Conservation (phyloP, 2,329 filamentous ascomycete genomes). For the Diplodia sapinea region DNA sequence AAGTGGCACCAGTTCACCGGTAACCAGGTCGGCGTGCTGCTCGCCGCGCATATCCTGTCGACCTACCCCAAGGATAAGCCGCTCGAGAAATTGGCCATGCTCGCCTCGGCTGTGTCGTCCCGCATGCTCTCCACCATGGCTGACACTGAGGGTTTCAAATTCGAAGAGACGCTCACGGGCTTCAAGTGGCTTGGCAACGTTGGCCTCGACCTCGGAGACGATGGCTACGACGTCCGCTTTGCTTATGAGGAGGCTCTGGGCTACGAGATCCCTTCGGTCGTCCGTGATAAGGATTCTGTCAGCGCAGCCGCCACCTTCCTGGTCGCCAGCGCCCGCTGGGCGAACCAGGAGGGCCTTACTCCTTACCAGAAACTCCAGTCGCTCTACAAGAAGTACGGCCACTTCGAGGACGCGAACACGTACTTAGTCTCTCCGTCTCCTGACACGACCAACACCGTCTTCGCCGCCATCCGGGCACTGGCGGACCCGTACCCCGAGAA, state of each 20-base stretch:
- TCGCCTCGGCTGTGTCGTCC: slow-evolving; percentile 68
- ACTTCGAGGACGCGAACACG: slow-evolving; percentile 68
- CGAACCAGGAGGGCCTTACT: slow-evolving; percentile 57
- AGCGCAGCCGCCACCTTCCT: slow-evolving; percentile 66
- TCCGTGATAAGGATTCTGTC: slow-evolving; percentile 70
- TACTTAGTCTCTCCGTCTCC: slow-evolving; percentile 66
- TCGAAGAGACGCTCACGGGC: slow-evolving; percentile 67
- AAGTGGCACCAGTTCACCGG: slow-evolving; percentile 67
- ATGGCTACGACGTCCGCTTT: slow-evolving; percentile 60
- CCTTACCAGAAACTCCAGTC: slow-evolving; percentile 63
- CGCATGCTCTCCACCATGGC: slow-evolving; percentile 67
- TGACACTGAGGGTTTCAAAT: slow-evolving; percentile 60
- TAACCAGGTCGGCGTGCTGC: slow-evolving; percentile 67
- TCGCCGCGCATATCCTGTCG: slow-evolving; percentile 64
- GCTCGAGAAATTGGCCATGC: slow-evolving; percentile 57
- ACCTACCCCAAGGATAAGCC: slow-evolving; percentile 47
- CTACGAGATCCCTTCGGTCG: slow-evolving; percentile 68
- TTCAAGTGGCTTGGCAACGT: slow-evolving; percentile 73
- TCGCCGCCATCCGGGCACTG: slow-evolving; percentile 59
- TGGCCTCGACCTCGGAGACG: slow-evolving; percentile 56
- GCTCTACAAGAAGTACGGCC: slow-evolving; percentile 63
- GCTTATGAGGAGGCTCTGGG: slow-evolving; percentile 71
- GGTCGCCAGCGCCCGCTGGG: slow-evolving; percentile 60
- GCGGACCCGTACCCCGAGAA: slow-evolving; percentile 49
- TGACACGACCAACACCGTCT: slow-evolving; percentile 59